Percentiles rank a stretch among this genome's conserved stretches.
These are phyloP conservation scores for Pythium coloratum DNA, from an alignment of 352 stramenopile species.

Conservation along the genomic window DNA sequence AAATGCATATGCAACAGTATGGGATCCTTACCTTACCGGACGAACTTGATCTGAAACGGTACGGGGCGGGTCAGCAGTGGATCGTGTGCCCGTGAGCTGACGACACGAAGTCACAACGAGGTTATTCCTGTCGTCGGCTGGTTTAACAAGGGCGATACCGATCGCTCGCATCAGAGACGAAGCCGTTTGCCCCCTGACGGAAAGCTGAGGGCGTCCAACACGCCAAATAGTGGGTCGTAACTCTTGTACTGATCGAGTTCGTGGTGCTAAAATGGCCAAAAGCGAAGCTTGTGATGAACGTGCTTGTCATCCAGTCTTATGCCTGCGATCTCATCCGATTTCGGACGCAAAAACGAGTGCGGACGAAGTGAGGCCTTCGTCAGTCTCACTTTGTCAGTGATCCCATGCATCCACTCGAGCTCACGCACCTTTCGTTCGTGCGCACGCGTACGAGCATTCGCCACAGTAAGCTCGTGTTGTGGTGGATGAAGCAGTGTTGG, in stretches of 20 bases:
- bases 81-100: neutral
- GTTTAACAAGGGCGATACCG: neutral
- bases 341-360: neutral
- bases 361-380: neutral
- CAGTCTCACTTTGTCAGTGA: neutral
- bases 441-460: conserved; percentile 19
- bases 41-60: neutral
- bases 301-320: neutral
- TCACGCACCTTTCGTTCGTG: conserved; percentile 16
- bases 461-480: conserved; percentile 9
- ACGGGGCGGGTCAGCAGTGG: neutral
- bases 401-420: conserved; percentile 16
- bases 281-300: neutral
- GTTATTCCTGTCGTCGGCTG: conserved; percentile 1
- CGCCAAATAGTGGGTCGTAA: neutral
- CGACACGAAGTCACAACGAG: neutral
- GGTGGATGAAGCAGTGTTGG: conserved; percentile 21
- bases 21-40: neutral
- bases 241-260: neutral
- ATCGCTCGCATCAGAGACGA: neutral
- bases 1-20: neutral
- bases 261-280: conserved; percentile 3
- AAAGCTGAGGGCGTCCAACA: neutral
- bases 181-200: neutral
- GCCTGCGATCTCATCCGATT: neutral